Conservation (phyloP, 495 filamentous ascomycete species). For the Podospora pseudopauciseta region DNA sequence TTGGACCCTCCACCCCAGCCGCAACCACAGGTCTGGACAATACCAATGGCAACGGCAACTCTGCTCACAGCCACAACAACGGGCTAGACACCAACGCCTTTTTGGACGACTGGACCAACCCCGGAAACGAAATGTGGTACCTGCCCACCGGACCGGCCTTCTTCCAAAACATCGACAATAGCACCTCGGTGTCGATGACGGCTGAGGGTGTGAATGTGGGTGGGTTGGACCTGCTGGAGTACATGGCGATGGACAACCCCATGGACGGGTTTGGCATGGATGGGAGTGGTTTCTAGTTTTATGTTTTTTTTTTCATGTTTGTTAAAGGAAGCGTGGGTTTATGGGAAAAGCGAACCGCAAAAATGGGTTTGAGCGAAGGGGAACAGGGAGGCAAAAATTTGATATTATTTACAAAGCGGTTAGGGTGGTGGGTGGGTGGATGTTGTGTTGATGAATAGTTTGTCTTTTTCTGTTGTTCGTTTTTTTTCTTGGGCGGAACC, state of each 20-base stretch:
- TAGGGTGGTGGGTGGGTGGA: no score
- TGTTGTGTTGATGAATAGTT: no score
- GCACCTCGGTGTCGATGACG: constrained; percentile 51
- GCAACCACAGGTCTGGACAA: constrained; percentile 34
- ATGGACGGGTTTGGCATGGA: constrained; percentile 40
- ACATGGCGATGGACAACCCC: constrained; percentile 51
- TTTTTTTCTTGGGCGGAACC: no score
- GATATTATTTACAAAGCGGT: no score
- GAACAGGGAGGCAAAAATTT: no score
- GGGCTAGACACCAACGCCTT: constrained; percentile 35
- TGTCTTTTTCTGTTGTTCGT: no score
- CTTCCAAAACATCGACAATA: constrained; percentile 50
- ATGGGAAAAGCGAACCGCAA: background rate
- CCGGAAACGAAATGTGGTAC: constrained; percentile 55
- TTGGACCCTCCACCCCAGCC: constrained; percentile 44
- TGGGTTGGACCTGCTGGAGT: constrained; percentile 55
- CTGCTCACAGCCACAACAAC: background rate
- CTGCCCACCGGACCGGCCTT: constrained; percentile 52
- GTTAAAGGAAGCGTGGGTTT: background rate
- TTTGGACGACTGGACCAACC: constrained; percentile 39
- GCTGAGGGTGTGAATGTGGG: constrained; percentile 57
- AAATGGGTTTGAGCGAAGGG: background rate
- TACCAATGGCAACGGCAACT: background rate
- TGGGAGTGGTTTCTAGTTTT: constrained; percentile 25
- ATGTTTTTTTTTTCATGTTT: background rate